Evolutionary conservation across 208 protist species (phyloP), one percentile per base, ranked within the genome.

Genomic region (Acanthamoeba culbertsoni): DNA sequence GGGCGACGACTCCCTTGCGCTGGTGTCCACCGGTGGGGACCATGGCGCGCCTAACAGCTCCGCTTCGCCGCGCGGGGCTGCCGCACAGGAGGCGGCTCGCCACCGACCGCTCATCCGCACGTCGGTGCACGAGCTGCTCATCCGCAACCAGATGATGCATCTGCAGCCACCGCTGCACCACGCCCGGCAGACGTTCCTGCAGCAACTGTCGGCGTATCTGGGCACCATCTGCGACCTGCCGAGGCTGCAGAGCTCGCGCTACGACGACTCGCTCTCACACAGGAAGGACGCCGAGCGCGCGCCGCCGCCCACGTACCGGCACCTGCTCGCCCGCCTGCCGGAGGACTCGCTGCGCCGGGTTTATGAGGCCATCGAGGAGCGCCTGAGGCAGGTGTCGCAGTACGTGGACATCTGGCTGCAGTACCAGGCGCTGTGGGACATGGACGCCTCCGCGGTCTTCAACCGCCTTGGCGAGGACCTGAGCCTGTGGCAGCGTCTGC

Each of bases 351-450:
- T 98, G 7, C 40, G 91, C 0, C 62, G 28, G 3, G 94, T 95
- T 4, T 98, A 97, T 77, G 42, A 48, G 31, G 46, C 84, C 0
- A 97, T 98, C 14, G 93, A 96, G 28, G 63, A 86, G 2, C 94
- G 90, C 16, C 33, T 98, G 14, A 35, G 84, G 3, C 33, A 95
- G 71, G 95, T 97, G 23, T 18, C 71, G 3, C 82, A 94, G 43
- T 98, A 98, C 57, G 94, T 97, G 2, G 46, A 95, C 6, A 94
- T 94, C 16, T 98, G 98, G 97, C 88, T 98, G 26, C 95, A 97
- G 59, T 98, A 98, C 93, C 97, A 98, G 91, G 79, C 96, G 48
- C 94, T 98, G 37, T 98, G 98, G 98, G 97, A 98, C 71, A 96
- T 98, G 95, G 95, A 98, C 35, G 57, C 95, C 8, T 91, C 55